Percentiles rank a stretch among this genome's conserved stretches.
These are phyloP conservation scores for Kondoa malvinella DNA, from an alignment of 768 basidiomycete species.

Conservation along the genomic window DNA sequence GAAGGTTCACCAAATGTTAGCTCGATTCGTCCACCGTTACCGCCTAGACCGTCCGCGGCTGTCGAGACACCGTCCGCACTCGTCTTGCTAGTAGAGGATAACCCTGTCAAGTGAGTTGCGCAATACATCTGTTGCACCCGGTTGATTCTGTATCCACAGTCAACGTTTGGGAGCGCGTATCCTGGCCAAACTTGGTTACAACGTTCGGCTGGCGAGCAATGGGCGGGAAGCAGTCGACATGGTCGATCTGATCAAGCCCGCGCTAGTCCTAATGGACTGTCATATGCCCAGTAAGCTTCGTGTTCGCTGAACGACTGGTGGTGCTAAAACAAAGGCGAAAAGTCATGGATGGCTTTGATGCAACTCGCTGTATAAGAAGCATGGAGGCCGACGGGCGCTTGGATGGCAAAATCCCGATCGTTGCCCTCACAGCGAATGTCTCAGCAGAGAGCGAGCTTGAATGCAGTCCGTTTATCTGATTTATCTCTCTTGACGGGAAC, in stretches of 20 bases:
- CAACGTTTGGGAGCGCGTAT: not conserved
- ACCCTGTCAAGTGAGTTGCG: not conserved
- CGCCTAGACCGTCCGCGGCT: not conserved
- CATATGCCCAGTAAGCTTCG: not conserved
- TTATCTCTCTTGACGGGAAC: not conserved
- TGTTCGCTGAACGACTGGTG: not conserved
- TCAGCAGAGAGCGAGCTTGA: not conserved
- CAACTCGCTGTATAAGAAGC: not conserved
- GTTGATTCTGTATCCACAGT: not conserved
- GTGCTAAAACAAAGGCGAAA: not conserved
- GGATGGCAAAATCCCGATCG: not conserved
- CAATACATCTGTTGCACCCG: not conserved
- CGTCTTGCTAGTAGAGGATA: not conserved
- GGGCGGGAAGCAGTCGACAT: slow-evolving; percentile 4
- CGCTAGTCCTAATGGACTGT: not conserved
- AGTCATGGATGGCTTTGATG: slow-evolving; percentile 2
- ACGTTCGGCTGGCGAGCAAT: not conserved
- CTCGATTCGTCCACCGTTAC: not conserved
- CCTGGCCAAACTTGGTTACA: slow-evolving; percentile 1
- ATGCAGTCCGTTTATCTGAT: not conserved
- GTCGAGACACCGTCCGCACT: not conserved
- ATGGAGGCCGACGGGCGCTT: not conserved
- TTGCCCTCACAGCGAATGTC: slow-evolving; percentile 5
- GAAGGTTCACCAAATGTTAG: not conserved
- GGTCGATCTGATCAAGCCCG: not conserved